phyloP scores from a whole-genome alignment of 202 grass and related monocot species.

The Eragrostis tef region DNA sequence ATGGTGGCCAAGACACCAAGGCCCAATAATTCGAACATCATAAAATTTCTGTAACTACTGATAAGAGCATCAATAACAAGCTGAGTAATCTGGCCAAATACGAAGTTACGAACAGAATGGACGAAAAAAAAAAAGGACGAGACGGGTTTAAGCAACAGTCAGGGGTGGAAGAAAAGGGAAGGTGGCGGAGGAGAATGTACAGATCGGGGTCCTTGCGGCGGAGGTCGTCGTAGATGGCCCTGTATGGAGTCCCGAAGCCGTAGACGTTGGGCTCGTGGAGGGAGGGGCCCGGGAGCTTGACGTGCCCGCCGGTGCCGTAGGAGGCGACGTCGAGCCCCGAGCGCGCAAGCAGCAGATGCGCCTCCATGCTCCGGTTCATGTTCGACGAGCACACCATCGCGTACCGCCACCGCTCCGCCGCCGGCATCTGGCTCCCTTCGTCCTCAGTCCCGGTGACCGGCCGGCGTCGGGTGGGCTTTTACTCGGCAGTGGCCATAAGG shows the following conservation, averaged over 20 bases:
- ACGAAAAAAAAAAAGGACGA: not conserved
- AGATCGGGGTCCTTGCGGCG: constrained; percentile 72
- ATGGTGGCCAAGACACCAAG: not conserved
- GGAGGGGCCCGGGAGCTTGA: constrained; percentile 78
- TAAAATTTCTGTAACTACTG: no score
- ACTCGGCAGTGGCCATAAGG: no score
- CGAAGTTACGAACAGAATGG: not conserved
- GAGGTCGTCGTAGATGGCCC: constrained; percentile 72
- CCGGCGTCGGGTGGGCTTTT: no score
- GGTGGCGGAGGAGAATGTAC: constrained; percentile 15
- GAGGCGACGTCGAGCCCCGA: constrained; percentile 68
- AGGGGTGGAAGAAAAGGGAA: not conserved
- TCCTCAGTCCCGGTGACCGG: not conserved
- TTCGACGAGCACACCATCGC: not conserved
- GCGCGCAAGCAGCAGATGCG: constrained; percentile 67
- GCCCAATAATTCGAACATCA: not conserved
- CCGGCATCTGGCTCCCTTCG: not conserved
- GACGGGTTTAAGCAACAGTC: not conserved
- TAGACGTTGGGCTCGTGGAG: constrained; percentile 83
- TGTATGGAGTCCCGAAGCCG: constrained; percentile 74
- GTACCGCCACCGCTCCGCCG: not conserved
- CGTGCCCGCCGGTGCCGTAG: constrained; percentile 78
- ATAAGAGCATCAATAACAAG: not conserved
- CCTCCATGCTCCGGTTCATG: constrained; percentile 84
- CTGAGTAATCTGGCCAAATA: no score